Base-by-base conservation (phyloP, 1,139 yeast species). In the Protomyces inouyei region DNA sequence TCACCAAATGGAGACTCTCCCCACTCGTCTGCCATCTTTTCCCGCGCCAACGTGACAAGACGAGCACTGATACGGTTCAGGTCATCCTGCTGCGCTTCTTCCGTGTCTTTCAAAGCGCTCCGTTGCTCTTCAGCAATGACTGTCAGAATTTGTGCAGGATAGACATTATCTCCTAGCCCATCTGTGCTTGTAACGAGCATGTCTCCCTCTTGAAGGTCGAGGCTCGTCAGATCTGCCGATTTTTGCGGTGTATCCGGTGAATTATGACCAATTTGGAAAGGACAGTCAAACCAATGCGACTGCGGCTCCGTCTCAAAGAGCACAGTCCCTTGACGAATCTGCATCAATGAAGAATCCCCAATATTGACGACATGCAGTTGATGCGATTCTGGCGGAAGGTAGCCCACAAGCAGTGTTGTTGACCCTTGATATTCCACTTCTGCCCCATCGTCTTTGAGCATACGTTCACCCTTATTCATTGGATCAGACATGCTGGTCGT, bases 281-380 rank as follows among this genome's bases (percentile, higher is more conserved):
- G 68, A 36, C 68, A 66, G 32, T 66, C 68, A 51, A 66, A 66
- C 68, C 68, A 66, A 18, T 66, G 68, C 64, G 67, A 65, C 40
- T 64, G 67, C 36, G 66, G 68, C 28, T 61, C 63, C 23, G 65
- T 66, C 51, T 64, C 57, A 52, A 60, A 66, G n/a, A 64, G n/a
- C 16, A 66, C 52, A 4, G 64, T 61, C 8, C 60, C 65, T 10
- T 54, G 65, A 5, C 67, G 54, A 10, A 66, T 60, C 14, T 66
- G 46, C 66, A 67, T 46, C 28, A 66, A 52, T 12, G 66, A 55
- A 8, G 66, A 46, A 36, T 66, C 68, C 10, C 68, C 68, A 10
- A 66, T 51, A 35, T 60, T 59, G 46, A 59, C 64, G 18, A 66
- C 65, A 36, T 60, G 55, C 43, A 66, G 35, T 40, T 28, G 28